Evolutionary conservation across 371 early-diverging fungal genomes (phyloP), one percentile per base, ranked within the genome.

Genomic region (Blyttiomyces sp.): DNA sequence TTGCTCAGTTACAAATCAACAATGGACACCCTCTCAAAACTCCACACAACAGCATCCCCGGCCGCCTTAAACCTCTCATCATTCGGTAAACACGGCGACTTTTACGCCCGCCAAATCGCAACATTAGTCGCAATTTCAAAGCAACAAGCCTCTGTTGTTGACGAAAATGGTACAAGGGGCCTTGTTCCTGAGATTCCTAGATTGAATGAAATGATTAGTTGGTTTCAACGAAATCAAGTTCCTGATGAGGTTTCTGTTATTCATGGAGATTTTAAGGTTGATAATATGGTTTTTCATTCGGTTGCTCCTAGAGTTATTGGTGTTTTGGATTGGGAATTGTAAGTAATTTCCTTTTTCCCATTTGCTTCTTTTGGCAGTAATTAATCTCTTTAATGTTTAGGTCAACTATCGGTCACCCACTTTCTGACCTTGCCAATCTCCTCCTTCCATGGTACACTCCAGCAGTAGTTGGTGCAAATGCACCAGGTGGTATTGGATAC

Each of bases 251-350:
- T 87, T 0, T 86, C 90, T 2, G 77, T 95, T 54, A 84, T 92
- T 30, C 95, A 95, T 61, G 96, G 96, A 26, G 96, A 95, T 63
- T 95, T 80, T 72, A 95, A 94, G 81, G 80, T 90, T 48, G 90
- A 90, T 64, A 90, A 90, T 61, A 68, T 92, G 43, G 84, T 90
- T 7, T 93, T 88, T 77, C 90, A 93, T 62, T 88, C 91, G 46
- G 84, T 83, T 5, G 81, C 89, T 30, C 80, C 89, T 21, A 69
- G 76, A 1, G 88, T 96, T 7, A 89, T 94, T 70, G 95, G 93
- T 21, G 79, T 95, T n/a, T 80, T 96, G 27, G 96, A 95, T 66
- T 96, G 96, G 95, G 96, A 96, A 68, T 72, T 96, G 57, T 66
- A 52, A 56, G 57, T 45, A 9, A 11, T n/a, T 11, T n/a, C 39